Percentiles rank a stretch among this genome's conserved stretches.
These are phyloP conservation scores for Myxozyma mucilagina DNA, from an alignment of 805 yeast genomes.

Conservation along the genomic window DNA sequence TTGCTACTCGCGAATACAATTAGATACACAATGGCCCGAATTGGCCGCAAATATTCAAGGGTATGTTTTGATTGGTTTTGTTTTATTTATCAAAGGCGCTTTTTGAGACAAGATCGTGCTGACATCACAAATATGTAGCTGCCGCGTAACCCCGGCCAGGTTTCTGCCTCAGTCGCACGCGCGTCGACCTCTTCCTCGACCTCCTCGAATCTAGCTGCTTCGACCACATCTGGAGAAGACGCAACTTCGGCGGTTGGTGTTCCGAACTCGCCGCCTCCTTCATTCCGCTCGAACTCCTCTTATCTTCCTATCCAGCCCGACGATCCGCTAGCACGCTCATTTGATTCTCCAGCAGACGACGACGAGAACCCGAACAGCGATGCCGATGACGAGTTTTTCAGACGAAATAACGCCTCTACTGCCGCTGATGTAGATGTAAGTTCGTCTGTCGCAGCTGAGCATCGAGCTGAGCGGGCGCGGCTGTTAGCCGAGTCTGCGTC, in stretches of 20 bases:
- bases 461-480: slow-evolving; percentile 1
- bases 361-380: slow-evolving; percentile 12
- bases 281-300: slow-evolving; percentile 30
- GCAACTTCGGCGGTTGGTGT: slow-evolving; percentile 15
- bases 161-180: slow-evolving; percentile 5
- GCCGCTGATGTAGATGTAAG: neutral
- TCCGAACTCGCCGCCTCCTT: slow-evolving; percentile 32
- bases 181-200: slow-evolving; percentile 14
- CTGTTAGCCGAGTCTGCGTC: slow-evolving; percentile 5
- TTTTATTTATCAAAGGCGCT: neutral
- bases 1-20: neutral
- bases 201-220: slow-evolving; percentile 2
- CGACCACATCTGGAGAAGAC: neutral
- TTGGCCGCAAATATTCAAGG: slow-evolving; percentile 28
- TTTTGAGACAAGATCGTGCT: neutral
- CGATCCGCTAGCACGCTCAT: slow-evolving; percentile 33
- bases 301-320: slow-evolving; percentile 31
- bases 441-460: slow-evolving; percentile 3
- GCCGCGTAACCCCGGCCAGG: slow-evolving; percentile 24
- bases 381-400: slow-evolving; percentile 21
- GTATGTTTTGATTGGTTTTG: slow-evolving; percentile 6
- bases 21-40: slow-evolving; percentile 23
- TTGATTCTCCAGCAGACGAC: slow-evolving; percentile 26
- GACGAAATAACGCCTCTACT: neutral
- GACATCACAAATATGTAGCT: slow-evolving; percentile 5